Conservation (phyloP, 345 rosid genomes). For the Citrus mangshanensis region DNA sequence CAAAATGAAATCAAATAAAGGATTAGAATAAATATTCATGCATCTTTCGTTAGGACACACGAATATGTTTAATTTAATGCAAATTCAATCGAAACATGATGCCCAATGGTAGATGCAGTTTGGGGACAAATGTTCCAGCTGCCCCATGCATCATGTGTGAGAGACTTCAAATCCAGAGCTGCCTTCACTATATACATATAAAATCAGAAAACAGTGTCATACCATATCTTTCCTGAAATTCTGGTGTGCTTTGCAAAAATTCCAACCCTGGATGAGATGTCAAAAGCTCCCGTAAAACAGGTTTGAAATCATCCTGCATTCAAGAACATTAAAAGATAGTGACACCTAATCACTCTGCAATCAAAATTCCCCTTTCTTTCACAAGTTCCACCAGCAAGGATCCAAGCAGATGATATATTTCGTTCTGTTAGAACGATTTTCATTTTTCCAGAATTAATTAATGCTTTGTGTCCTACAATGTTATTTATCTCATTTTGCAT, state of each 20-base stretch:
- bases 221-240: conserved; percentile 99
- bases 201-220: conserved; percentile 14
- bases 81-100: neutral
- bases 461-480: neutral
- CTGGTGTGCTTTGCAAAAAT: conserved; percentile 95
- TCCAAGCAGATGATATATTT: neutral
- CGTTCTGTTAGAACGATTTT: neutral
- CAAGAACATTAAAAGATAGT: neutral
- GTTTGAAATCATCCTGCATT: conserved; percentile 84
- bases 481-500: neutral
- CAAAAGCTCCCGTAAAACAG: conserved; percentile 78
- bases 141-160: neutral
- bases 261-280: conserved; percentile 97
- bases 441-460: neutral
- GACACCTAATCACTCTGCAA: neutral
- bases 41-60: neutral
- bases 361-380: neutral
- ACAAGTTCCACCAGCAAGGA: neutral
- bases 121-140: neutral
- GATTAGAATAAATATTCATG: neutral
- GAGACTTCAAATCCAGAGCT: neutral
- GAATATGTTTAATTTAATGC: neutral
- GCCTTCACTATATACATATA: neutral
- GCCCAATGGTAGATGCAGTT: neutral
- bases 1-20: neutral